phyloP scores from a whole-genome alignment of 805 yeast genomes.

The Nakazawaea ishiwadae region DNA sequence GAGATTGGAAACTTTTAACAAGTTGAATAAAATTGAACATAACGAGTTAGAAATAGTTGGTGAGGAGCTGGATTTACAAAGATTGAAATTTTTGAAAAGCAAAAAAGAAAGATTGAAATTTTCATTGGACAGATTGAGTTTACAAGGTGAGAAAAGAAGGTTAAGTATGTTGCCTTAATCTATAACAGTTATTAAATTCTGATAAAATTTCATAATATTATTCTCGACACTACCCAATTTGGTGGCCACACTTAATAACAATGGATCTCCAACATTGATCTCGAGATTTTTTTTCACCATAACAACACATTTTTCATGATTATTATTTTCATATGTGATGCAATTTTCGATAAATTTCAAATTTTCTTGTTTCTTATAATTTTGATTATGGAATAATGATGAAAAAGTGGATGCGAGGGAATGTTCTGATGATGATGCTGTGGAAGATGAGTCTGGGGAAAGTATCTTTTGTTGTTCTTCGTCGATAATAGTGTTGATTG shows the following conservation, averaged over 20 bases:
- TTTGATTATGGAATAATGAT: conserved; percentile 32
- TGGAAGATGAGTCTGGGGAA: too few species aligned
- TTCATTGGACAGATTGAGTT: conserved; percentile 25
- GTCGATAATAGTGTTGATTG: conserved; percentile 33
- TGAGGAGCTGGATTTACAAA: conserved; percentile 31
- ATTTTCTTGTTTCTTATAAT: conserved; percentile 9
- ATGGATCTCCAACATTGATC: conserved; percentile 65
- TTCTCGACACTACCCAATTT: conserved; percentile 61
- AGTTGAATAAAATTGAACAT: conserved; percentile 17
- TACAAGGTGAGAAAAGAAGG: conserved; percentile 22
- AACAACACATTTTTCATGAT: conserved; percentile 40
- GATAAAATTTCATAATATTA: conserved; percentile 30
- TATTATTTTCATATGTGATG: conserved; percentile 47
- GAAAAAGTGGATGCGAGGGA: conserved; percentile 25
- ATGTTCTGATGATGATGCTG: conserved; percentile 20
- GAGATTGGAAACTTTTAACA: conserved; percentile 26
- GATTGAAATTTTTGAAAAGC: conserved; percentile 34
- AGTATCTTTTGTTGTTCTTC: conserved; percentile 31
- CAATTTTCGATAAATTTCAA: conserved; percentile 57
- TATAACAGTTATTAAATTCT: conserved; percentile 12
- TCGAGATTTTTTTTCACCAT: conserved; percentile 55
- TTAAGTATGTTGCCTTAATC: conserved; percentile 19
- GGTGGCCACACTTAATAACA: conserved; percentile 54
- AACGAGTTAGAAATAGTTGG: conserved; percentile 19
- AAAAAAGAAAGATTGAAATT: conserved; percentile 41